Evolutionary conservation across 352 stramenopile genomes (phyloP), one percentile per base, ranked within the genome.

Genomic region (Phytophthora sp.): DNA sequence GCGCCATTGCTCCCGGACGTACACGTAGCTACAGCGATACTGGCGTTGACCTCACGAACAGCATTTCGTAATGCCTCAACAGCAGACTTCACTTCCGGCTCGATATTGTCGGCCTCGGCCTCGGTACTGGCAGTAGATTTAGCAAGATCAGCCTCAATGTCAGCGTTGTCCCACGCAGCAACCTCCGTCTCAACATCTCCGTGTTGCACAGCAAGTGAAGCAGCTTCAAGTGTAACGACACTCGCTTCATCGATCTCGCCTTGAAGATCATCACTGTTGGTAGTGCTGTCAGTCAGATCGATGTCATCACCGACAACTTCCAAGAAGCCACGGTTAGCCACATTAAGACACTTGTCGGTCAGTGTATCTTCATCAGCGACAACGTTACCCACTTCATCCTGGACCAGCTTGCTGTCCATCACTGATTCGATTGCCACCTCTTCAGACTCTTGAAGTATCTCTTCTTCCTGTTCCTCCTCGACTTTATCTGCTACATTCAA

Each of bases 391-490:
- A n/a, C n/a, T n/a, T n/a, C n/a, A n/a, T n/a, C n/a, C n/a, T n/a
- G n/a, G n/a, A n/a, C n/a, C n/a, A n/a, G n/a, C n/a, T n/a, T n/a
- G n/a, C n/a, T n/a, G n/a, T n/a, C n/a, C n/a, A n/a, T n/a, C n/a
- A n/a, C n/a, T n/a, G n/a, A n/a, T n/a, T 49, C 41, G 4, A 26
- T 38, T 3, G 16, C 23, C 1, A 26, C 29, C 13, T 53, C 27
- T 24, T 38, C 24, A 47, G 8, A 8, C 24, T 63, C 23, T 35
- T 63, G 20, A 29, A 7, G 7, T 27, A 44, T 12, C 33, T 21
- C 31, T 42, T 49, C 45, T 49, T 47, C 47, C 15, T 24, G 8
- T 24, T 63, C 56, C n/a, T 24, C 18, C n/a, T 73, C 53, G 18
- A 42, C 26, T 24, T 68, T n/a, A 21, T 44, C 53, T 36, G 36